Evolutionary conservation across 2,329 filamentous ascomycete species (phyloP).

Genomic region (Beauveria caledonica): DNA sequence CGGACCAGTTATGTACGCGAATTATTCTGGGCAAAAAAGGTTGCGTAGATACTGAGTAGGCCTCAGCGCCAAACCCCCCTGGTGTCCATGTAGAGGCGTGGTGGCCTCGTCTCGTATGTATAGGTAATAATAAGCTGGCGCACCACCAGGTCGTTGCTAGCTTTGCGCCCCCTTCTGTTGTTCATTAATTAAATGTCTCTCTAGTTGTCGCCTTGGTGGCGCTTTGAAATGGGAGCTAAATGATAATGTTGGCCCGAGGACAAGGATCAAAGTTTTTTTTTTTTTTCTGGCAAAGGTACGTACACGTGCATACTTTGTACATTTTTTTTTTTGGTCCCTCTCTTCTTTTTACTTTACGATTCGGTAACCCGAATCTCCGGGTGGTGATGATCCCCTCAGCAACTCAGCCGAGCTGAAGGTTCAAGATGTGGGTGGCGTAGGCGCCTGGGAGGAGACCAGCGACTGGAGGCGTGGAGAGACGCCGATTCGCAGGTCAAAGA

Average conservation of each 20-base stretch:
- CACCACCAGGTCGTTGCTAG: not conserved
- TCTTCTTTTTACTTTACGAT: not conserved
- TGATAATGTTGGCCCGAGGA: not conserved
- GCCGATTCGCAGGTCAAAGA: not conserved
- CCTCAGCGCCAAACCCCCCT: not conserved
- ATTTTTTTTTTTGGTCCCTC: no score
- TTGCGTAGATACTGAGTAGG: not conserved
- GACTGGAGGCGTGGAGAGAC: not conserved
- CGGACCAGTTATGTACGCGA: no score
- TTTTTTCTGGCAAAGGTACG: no score
- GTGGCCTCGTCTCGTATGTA: not conserved
- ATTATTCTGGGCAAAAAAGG: not conserved
- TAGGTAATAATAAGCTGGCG: not conserved
- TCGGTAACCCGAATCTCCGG: not conserved
- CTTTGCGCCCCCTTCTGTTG: not conserved
- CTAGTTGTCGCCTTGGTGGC: not conserved
- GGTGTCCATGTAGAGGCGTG: not conserved
- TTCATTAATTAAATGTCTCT: conserved; percentile 8
- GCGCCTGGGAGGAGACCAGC: not conserved
- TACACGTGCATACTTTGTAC: not conserved
- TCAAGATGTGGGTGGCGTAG: not conserved
- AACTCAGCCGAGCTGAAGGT: not conserved
- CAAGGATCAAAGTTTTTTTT: not conserved
- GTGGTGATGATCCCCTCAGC: not conserved
- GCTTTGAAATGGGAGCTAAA: not conserved